These are phyloP conservation scores for Cladorrhinum sp. DNA, from an alignment of 2,329 filamentous ascomycete genomes.

Conservation along the genomic window DNA sequence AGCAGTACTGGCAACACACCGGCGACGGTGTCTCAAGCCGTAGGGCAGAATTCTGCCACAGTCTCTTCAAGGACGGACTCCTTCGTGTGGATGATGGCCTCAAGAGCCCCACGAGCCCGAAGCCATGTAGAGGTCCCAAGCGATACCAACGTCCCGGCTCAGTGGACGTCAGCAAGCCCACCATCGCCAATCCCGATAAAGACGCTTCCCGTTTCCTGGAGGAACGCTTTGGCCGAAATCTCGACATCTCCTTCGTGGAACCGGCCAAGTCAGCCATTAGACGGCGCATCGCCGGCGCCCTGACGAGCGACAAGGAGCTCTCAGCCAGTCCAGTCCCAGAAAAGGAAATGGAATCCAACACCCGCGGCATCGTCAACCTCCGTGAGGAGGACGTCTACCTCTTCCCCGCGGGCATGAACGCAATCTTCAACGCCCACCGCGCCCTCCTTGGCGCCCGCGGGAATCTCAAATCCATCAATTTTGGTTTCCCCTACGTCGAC, in stretches of 20 bases:
- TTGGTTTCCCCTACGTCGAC: conserved; percentile 97
- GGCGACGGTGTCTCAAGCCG: conserved; percentile 91
- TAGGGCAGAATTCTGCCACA: conserved; percentile 83
- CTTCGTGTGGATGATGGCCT: conserved; percentile 37
- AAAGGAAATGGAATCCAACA: conserved; percentile 44
- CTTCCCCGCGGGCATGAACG: conserved; percentile 88
- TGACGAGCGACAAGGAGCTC: conserved; percentile 70
- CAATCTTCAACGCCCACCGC: conserved; percentile 86
- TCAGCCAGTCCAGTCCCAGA: conserved; percentile 49
- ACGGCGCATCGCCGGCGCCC: conserved; percentile 81
- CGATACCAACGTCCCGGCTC: conserved; percentile 67
- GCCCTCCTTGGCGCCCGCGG: conserved; percentile 65
- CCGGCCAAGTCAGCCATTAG: conserved; percentile 84
- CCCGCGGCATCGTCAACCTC: conserved; percentile 60
- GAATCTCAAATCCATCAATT: conserved; percentile 74
- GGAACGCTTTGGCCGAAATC: conserved; percentile 88
- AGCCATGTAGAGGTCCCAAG: conserved; percentile 66
- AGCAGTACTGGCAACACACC: conserved; percentile 95
- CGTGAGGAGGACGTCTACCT: conserved; percentile 86
- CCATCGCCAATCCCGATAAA: conserved; percentile 31
- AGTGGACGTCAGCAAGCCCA: conserved; percentile 34
- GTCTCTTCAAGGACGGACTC: conserved; percentile 67
- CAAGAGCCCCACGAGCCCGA: conserved; percentile 32
- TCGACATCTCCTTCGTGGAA: conserved; percentile 73
- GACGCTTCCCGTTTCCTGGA: conserved; percentile 84